A percentile compares a stretch with the other conserved stretches of the same genome.
Conservation (phyloP, 2,329 filamentous ascomycete species). For the Aspergillus latus region DNA sequence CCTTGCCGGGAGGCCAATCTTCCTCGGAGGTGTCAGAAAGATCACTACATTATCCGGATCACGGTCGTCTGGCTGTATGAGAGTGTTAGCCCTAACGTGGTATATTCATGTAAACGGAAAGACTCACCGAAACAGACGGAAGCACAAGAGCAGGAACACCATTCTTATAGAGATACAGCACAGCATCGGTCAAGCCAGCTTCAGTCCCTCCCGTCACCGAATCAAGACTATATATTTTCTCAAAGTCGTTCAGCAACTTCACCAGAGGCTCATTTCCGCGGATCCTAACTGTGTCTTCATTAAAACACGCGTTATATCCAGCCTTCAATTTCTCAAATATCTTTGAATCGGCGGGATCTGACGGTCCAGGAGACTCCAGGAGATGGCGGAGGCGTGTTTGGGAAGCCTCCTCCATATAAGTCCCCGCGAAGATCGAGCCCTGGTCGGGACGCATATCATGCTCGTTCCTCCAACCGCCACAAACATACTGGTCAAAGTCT, state of each 20-base stretch:
- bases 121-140: conserved; percentile 35
- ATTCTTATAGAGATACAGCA: conserved; percentile 39
- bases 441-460: conserved; percentile 67
- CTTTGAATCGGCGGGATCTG: conserved; percentile 33
- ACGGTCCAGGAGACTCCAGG: conserved; percentile 52
- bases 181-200: conserved; percentile 35
- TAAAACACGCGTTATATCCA: conserved; percentile 65
- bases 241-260: conserved; percentile 55
- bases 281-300: conserved; percentile 58
- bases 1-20: conserved; percentile 61
- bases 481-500: conserved; percentile 68
- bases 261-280: conserved; percentile 58
- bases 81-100: background rate
- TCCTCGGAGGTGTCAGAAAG: conserved; percentile 46
- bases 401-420: conserved; percentile 61
- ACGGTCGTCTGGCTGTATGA: conserved; percentile 49
- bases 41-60: conserved; percentile 56
- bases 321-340: conserved; percentile 68
- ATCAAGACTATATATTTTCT: conserved; percentile 45
- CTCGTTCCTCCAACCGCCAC: conserved; percentile 64
- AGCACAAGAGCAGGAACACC: conserved; percentile 39
- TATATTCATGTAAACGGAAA: background rate
- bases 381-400: conserved; percentile 62
- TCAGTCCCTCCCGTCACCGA: conserved; percentile 26
- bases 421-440: conserved; percentile 59